Evolutionary conservation across 1,139 yeast species (phyloP), one percentile per base, ranked within the genome.

Genomic region (Debaryomyces psychrophilus): DNA sequence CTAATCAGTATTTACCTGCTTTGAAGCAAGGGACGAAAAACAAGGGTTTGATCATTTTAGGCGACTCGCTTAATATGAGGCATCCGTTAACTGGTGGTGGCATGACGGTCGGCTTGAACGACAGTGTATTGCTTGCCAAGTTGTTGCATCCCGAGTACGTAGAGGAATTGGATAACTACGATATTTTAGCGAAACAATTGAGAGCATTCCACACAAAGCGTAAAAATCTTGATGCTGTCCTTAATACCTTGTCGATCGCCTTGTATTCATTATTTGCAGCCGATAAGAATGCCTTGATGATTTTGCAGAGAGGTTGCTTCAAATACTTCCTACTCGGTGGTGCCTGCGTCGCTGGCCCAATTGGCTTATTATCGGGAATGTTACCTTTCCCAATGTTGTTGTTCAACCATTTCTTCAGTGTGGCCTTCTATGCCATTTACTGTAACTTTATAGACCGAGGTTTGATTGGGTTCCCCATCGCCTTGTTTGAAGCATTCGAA

Each of bases 1-100:
- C 99, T 41, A 92, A 92, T 68, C 96, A 95, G 60, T 93, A 82
- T 67, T 74, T 93, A 48, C 82, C 96, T 7, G 97, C 97, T 0
- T 73, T 80, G 50, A 73, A 77, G 43, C 79, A 75, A 55, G 76
- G 75, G 12, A 82, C 81, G 56, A 73, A 74, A 15, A 76, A 81
- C 41, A 83, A 83, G 12, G 99, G 99, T n/a, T 71, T 90, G 45
- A 74, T 93, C 37, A 77, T 93, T 57, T 65, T 93, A 40, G 99
- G 99, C 35, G 99, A 93, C 64, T 90, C 99, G 2, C 77, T 92
- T 60, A 93, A 93, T 65, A 93, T 93, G 97, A 81, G 99, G 63
- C 99, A 93, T 65, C 99, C 99, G 15, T 77, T 93, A 52, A 93
- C 99, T 1, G 99, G 99, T 39, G 99, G 99, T 49, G 99, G 99